phyloP scores from a whole-genome alignment of 768 basidiomycete genomes.

The Lentinula detonsa region DNA sequence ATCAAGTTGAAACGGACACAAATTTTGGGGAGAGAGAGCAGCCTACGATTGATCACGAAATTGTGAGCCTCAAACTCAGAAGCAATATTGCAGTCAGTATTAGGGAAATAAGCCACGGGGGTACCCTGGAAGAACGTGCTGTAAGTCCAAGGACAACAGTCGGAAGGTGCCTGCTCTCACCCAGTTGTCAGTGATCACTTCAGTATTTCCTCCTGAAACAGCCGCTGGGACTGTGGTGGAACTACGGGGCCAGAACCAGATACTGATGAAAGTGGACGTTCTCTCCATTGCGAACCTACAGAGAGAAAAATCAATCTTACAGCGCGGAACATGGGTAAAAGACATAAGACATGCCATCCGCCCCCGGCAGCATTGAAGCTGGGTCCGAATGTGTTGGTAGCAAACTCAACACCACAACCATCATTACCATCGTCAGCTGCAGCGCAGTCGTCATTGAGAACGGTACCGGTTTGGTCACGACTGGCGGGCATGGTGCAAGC shows the following conservation, averaged over 20 bases:
- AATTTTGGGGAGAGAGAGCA: not conserved
- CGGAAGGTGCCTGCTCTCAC: conserved; percentile 20
- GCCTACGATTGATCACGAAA: not conserved
- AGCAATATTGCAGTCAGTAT: conserved; percentile 16
- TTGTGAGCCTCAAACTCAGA: not conserved
- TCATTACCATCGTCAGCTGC: conserved; percentile 39
- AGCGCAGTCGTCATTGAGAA: conserved; percentile 43
- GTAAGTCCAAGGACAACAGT: not conserved
- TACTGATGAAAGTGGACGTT: conserved; percentile 48
- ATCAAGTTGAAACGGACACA: not conserved
- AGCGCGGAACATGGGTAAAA: not conserved
- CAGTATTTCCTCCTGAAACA: conserved; percentile 31
- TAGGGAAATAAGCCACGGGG: conserved; percentile 59
- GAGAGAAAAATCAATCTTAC: not conserved
- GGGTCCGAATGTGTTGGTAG: conserved; percentile 47
- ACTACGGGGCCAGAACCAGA: conserved; percentile 65
- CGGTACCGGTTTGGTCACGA: conserved; percentile 15
- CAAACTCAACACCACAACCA: conserved; percentile 49
- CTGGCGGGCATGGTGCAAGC: conserved; percentile 46
- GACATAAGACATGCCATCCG: conserved; percentile 41
- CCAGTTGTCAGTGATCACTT: conserved; percentile 48
- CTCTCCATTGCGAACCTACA: conserved; percentile 60
- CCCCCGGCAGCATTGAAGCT: conserved; percentile 54
- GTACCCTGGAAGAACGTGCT: conserved; percentile 35
- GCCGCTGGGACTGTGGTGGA: conserved; percentile 39